phyloP scores from a whole-genome alignment of 2,329 filamentous ascomycete genomes.

The Claviceps purpurea region DNA sequence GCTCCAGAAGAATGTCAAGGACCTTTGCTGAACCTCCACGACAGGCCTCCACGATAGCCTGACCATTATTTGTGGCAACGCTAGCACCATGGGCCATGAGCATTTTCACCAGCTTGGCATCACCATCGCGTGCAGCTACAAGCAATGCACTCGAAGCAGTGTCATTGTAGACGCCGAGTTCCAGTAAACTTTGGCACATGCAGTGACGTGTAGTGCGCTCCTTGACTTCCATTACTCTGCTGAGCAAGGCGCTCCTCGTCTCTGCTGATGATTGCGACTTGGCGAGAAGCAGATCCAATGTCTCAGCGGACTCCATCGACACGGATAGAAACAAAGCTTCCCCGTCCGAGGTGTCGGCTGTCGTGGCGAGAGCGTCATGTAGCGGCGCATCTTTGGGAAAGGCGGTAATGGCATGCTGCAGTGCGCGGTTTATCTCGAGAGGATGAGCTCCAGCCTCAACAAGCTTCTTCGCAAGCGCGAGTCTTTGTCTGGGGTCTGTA shows the following conservation, averaged over 20 bases:
- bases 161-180: slow-evolving; percentile 29
- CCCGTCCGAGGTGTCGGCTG: slow-evolving; percentile 37
- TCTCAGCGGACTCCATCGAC: slow-evolving; percentile 29
- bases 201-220: slow-evolving; percentile 25
- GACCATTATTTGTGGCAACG: slow-evolving; percentile 35
- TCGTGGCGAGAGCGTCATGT: slow-evolving; percentile 28
- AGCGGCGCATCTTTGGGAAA: slow-evolving; percentile 36
- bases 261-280: slow-evolving; percentile 22
- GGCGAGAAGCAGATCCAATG: slow-evolving; percentile 31
- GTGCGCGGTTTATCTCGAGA: slow-evolving; percentile 34
- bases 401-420: slow-evolving; percentile 35
- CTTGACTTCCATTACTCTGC: slow-evolving; percentile 27
- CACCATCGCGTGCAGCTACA: slow-evolving; percentile 37
- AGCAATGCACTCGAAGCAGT: slow-evolving; percentile 37
- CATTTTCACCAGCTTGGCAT: slow-evolving; percentile 35
- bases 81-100: slow-evolving; percentile 39
- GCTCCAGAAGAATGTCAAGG: slow-evolving; percentile 34
- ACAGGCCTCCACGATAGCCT: slow-evolving; percentile 41
- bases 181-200: slow-evolving; percentile 33
- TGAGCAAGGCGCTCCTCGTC: slow-evolving; percentile 27
- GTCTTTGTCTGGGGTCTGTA: slow-evolving; percentile 34
- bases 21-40: slow-evolving; percentile 36
- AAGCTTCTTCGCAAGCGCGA: slow-evolving; percentile 36
- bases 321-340: slow-evolving; percentile 34
- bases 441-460: slow-evolving; percentile 35